Evolutionary conservation across 371 early-diverging fungal species (phyloP), one percentile per base, ranked within the genome.

Genomic region (Apophysomyces trapeziformis): DNA sequence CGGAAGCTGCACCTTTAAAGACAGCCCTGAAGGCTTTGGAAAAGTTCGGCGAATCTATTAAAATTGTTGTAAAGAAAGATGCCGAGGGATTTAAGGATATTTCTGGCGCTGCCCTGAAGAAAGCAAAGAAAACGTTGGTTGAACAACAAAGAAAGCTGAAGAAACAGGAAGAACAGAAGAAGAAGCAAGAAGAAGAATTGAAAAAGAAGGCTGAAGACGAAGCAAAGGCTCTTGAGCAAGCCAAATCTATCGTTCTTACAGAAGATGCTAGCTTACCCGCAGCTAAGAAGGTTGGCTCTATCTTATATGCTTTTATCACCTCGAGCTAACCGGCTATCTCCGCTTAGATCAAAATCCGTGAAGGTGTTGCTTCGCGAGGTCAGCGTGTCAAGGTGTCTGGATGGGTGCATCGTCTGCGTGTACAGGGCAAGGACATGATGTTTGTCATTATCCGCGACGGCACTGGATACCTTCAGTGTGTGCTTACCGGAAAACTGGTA

Each of bases 391-490:
- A 85, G 74, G 90, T 98, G 5, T 90, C 87, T 50, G 99, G 97
- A 61, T 99, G 99, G 99, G 97, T 98, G 43, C 97, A 97, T 80
- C 92, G 96, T 64, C 85, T 92, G 66, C 94, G 98, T 67, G 92
- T 91, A 38, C 98, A 99, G 84, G 98, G 98, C 68, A 96, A 95
- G 82, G 95, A 95, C 84, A 91, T 99, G 92, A 91, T 90, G 87
- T 98, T 99, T 74, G 70, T 96, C 38, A 89, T 96, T 12, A 79
- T 99, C 63, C 90, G 99, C 66, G 99, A 99, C 76, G 99, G 99
- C 54, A 86, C 94, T 47, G 99, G 97, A 13, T 95, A 85, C 69
- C 77, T 99, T 67, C 99, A 99, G 79, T 95, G 96, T 79, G 90
- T 98, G 44, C 80, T 99, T 66, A 95, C 90, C 43, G 94, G 94